A percentile compares a stretch with the other conserved stretches of the same genome.
Conservation (phyloP, 2,329 filamentous ascomycete genomes). For the Claviceps lovelessii region DNA sequence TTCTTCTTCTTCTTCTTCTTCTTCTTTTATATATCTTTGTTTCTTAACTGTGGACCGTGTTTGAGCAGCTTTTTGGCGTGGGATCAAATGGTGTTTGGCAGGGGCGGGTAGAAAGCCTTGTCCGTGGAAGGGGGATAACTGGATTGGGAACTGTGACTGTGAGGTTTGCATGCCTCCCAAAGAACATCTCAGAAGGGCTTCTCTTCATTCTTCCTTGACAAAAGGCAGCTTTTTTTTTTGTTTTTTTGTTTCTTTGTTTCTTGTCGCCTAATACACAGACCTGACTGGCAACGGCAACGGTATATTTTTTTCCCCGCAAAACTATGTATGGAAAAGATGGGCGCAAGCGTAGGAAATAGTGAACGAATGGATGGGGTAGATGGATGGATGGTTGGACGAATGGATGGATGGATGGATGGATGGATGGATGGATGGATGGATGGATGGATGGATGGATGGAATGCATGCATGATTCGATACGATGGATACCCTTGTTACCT, state of each 20-base stretch:
- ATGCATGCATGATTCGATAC: constrained; percentile 30
- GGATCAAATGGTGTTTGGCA: constrained; percentile 4
- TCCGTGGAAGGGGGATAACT: background rate
- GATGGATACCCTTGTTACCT: constrained; percentile 29
- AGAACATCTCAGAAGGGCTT: background rate
- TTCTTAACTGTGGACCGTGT: constrained; percentile 3
- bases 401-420: constrained; percentile 21
- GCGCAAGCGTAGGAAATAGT: constrained; percentile 15
- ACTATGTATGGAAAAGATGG: background rate
- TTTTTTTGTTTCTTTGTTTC: constrained; percentile 9
- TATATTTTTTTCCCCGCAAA: background rate
- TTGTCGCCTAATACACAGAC: constrained; percentile 21
- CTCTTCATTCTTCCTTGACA: background rate
- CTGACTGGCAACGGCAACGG: constrained; percentile 25
- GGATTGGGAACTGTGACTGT: background rate
- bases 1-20: background rate
- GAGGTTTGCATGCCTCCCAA: background rate
- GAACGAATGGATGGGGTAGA: no score
- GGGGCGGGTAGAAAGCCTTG: background rate
- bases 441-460: constrained; percentile 15
- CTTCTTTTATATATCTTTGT: background rate
- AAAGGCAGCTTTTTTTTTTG: background rate
- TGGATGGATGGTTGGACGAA: constrained; percentile 15
- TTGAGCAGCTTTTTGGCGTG: constrained; percentile 4
- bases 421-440: constrained; percentile 16